Evolutionary conservation across 352 stramenopile genomes (phyloP), one percentile per base, ranked within the genome.

Genomic region (Sclerospora graminicola): DNA sequence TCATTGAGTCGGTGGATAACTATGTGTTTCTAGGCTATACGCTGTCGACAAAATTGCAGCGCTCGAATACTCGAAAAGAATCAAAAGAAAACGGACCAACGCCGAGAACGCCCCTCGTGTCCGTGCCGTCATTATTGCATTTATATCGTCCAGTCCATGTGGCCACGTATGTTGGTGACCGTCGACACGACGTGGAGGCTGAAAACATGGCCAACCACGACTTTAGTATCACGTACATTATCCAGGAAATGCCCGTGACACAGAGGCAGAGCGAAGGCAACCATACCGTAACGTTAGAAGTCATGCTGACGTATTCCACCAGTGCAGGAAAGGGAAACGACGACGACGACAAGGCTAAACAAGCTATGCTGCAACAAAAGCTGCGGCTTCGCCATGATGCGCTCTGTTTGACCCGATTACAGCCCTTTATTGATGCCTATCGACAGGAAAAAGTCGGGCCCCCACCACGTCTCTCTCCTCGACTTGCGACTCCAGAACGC

Each of bases 191-290:
- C 37, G 83, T 77, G 23, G 48, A 59, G 16, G 34, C 45, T 8
- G 53, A 69, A 4, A 46, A 40, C 14, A 47, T 84, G 10, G 66
- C 71, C 6, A 20, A 13, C 2, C 62, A 65, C 45, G 58, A 84
- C 21, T 69, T 84, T 32, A 69, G 52, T 34, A 60, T 88, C 44
- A 88, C 76, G 33, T 88, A 83, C 44, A 77, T 88, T 35, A 54
- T 84, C 29, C 76, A 88, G 45, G 67, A 88, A 21, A 31, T 54
- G 8, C 38, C 55, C 7, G 3, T 15, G 1, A 44, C 5, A 30
- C 16, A 16, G 7, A 38, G 31, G 8, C 21, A 48, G 11, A 45
- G 45, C 11, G 15, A 48, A 13, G 32, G 54, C 7, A 35, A 46
- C 5, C 39, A 52, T n/a, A 44, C 30, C 8, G 65, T 88, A 14